Evolutionary conservation across 2,329 filamentous ascomycete species (phyloP), one percentile per base, ranked within the genome.

Genomic region (Tolypocladium ovalisporum): DNA sequence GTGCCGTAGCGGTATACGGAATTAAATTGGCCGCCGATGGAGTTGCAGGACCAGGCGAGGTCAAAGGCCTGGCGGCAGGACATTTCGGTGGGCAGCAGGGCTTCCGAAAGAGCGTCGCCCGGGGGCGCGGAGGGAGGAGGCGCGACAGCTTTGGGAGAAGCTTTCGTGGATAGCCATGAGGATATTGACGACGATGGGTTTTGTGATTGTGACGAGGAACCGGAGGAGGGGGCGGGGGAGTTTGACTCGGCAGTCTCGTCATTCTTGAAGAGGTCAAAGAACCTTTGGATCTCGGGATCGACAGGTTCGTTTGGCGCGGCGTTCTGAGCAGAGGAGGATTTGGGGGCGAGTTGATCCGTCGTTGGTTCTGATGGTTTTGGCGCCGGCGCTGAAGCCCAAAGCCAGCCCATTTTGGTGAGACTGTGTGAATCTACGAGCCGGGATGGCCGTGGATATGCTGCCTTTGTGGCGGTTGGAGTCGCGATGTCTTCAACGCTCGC

Each of bases 21-120:
- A 66, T 89, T 91, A 79, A 92, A 96, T 71, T 97, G 92, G 1
- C 93, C 91, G 56, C 90, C 92, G 10, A 96, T 79, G 0, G 88
- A 90, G 70, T 94, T 89, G 80, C 94, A 99, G 78, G 93, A 90
- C 81, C 93, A 97, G 59, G 93, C 92, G 62, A 85, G 81, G 76
- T 99, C 94, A 75, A 99, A 97, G 64, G 91, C 88, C 60, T 87
- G 81, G 55, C 89, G 87, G 78, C 94, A 97, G 67, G 88, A 92
- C 87, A 97, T 94, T 55, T 80, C 84, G 47, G 85, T 85, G 0
- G 90, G 90, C 60, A 94, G 88, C 54, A 90, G 78, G 61, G 85
- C 83, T 62, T 89, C 84, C 63, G 85, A 81, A 58, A 88, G 71
- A 58, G 77, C 71, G 61, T 76, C 73, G 59, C 67, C 66, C 52